phyloP scores from a whole-genome alignment of 2,329 filamentous ascomycete species.

The Xylariomycetidae sp. region DNA sequence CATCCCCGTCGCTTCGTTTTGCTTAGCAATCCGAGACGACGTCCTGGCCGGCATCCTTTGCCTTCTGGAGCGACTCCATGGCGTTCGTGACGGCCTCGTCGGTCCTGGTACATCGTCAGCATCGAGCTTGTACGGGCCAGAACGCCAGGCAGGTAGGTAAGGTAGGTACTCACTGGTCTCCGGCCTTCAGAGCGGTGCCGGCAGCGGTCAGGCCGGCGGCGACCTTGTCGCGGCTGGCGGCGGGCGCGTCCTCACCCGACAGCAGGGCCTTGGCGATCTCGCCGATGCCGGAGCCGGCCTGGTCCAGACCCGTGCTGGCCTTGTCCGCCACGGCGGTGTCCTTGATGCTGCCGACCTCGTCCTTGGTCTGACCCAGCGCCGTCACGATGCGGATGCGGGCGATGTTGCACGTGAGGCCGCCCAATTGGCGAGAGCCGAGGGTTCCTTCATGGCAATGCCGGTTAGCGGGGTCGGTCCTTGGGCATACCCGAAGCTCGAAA shows the following conservation, averaged over 20 bases:
- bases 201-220: slow-evolving; percentile 7
- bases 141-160: too few relatives aligned
- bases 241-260: slow-evolving; percentile 4
- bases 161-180: slow-evolving; percentile 5
- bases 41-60: slow-evolving; percentile 6
- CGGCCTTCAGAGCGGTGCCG: slow-evolving; percentile 5
- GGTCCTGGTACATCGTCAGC: neutral
- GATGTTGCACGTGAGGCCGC: slow-evolving; percentile 3
- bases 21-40: slow-evolving; percentile 8
- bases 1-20: too few relatives aligned
- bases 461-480: neutral
- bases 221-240: slow-evolving; percentile 4
- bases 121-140: too few relatives aligned
- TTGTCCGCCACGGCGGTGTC: slow-evolving; percentile 5
- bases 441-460: too few relatives aligned
- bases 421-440: slow-evolving; percentile 1
- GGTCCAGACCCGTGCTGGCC: slow-evolving; percentile 6
- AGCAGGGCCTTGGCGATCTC: slow-evolving; percentile 6
- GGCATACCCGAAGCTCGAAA: too few relatives aligned
- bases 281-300: slow-evolving; percentile 5
- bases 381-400: slow-evolving; percentile 8
- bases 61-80: slow-evolving; percentile 5
- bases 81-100: slow-evolving; percentile 7
- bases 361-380: slow-evolving; percentile 7
- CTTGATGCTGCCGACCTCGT: slow-evolving; percentile 6